Conservation (phyloP, 2,329 filamentous ascomycete species). For the Pezicula neosporulosa region DNA sequence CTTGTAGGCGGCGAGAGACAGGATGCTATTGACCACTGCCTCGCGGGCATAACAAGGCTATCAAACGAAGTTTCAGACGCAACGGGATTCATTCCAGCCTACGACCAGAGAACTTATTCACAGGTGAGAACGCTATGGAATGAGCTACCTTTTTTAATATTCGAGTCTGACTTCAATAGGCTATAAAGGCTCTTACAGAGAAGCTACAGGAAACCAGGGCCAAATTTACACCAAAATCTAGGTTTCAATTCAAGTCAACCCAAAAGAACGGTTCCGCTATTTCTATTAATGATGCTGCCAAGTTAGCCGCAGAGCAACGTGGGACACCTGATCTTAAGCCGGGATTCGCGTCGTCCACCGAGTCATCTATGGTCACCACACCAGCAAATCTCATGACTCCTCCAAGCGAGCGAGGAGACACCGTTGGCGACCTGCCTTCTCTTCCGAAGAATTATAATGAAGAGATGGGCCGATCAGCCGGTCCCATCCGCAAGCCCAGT, state of each 20-base stretch:
- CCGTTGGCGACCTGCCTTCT: slow-evolving; percentile 34
- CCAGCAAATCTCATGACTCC: slow-evolving; percentile 20
- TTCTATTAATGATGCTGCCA: slow-evolving; percentile 52
- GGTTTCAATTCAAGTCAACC: slow-evolving; percentile 75
- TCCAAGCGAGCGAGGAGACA: slow-evolving; percentile 28
- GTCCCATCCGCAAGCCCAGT: slow-evolving; percentile 53
- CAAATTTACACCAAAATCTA: slow-evolving; percentile 68
- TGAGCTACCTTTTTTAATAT: neutral
- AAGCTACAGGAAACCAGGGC: slow-evolving; percentile 69
- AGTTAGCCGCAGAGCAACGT: slow-evolving; percentile 45
- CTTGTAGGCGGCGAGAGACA: slow-evolving; percentile 70
- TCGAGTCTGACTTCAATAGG: slow-evolving; percentile 38
- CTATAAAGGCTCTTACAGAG: slow-evolving; percentile 77
- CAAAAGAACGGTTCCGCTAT: slow-evolving; percentile 51
- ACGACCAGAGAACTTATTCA: slow-evolving; percentile 84
- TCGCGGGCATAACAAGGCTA: slow-evolving; percentile 75
- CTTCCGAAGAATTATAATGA: slow-evolving; percentile 53
- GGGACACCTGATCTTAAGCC: slow-evolving; percentile 29
- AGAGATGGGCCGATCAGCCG: slow-evolving; percentile 40
- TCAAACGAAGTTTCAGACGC: slow-evolving; percentile 85
- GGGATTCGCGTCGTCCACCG: slow-evolving; percentile 29
- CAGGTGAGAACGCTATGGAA: slow-evolving; percentile 48
- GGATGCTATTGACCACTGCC: slow-evolving; percentile 76
- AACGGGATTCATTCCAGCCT: slow-evolving; percentile 76
- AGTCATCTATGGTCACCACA: slow-evolving; percentile 38